Base-by-base conservation (phyloP, 2,329 filamentous ascomycete species). In the Pestalotiopsis fici region DNA sequence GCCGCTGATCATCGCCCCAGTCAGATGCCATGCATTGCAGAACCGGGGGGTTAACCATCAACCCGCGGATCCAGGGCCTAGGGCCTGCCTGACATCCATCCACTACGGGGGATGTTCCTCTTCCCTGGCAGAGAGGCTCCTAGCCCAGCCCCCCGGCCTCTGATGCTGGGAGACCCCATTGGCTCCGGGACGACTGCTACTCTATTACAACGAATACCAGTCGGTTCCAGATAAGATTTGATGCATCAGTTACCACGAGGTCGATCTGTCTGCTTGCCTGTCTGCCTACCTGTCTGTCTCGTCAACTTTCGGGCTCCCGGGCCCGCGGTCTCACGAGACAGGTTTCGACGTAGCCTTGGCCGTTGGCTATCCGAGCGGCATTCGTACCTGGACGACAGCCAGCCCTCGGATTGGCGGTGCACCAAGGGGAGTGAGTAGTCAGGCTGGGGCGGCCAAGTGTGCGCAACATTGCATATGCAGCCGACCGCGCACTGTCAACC, bases 1-100 rank as follows among this genome's bases (percentile, higher is more conserved):
- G 66, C 67, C 43, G 57, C 64, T 66, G 68, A 64, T 54, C 57
- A 28, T 9, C 43, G 43, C 28, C 28, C 28, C 57, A 59, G 31
- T 35, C 31, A 35, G n/a, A 59, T 59, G 57, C 57, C 57, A 31
- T 59, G 57, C 57, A 59, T 59, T 50, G 43, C 43, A 50, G 43
- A 50, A 50, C 18, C 43, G 43, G 43, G 43, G 43, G 43, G 27
- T n/a, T n/a, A n/a, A n/a, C 28, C 11, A 21, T 35, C 28, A 35
- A 59, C 57, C 57, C n/a, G 25, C 25, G 28, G 57, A 27, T 15
- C 28, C 57, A 59, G 25, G 57, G 57, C 57, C 18, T 35, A 13
- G 23, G 57, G 25, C 28, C 28, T 37, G 57, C 57, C 57, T 27
- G 43, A 18, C 43, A n/a, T 50, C 6, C 39, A 5, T 18, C 7